These are phyloP conservation scores for Claviceps sorghi DNA, from an alignment of 2,329 filamentous ascomycete species.

Conservation along the genomic window DNA sequence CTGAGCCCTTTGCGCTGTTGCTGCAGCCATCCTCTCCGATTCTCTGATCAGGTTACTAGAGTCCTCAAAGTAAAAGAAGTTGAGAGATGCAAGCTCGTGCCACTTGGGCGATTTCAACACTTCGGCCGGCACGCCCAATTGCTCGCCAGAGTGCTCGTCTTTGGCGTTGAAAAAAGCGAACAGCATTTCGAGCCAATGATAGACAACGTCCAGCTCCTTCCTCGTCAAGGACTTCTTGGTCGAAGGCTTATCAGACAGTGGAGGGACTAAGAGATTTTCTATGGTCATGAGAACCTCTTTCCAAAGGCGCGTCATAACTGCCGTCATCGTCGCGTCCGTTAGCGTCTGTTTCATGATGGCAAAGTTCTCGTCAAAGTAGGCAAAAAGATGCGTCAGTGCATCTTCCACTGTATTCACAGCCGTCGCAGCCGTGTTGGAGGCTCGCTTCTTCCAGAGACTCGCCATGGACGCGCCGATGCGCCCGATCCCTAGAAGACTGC, in stretches of 20 bases:
- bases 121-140: slow-evolving; percentile 76
- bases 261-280: slow-evolving; percentile 79
- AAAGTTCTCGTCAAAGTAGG: slow-evolving; percentile 97
- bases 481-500: slow-evolving; percentile 54
- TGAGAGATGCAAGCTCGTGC: slow-evolving; percentile 87
- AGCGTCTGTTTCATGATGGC: slow-evolving; percentile 96
- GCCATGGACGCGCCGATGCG: slow-evolving; percentile 59
- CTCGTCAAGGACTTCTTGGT: slow-evolving; percentile 69
- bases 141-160: slow-evolving; percentile 67
- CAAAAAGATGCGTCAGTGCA: slow-evolving; percentile 70
- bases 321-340: slow-evolving; percentile 90
- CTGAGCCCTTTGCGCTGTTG: slow-evolving; percentile 61
- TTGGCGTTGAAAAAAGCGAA: slow-evolving; percentile 91
- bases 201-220: slow-evolving; percentile 87
- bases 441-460: slow-evolving; percentile 49
- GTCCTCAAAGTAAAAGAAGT: slow-evolving; percentile 96
- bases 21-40: slow-evolving; percentile 90
- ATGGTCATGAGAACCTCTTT: slow-evolving; percentile 92
- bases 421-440: slow-evolving; percentile 39
- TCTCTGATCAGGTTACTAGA: slow-evolving; percentile 85
- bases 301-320: slow-evolving; percentile 96
- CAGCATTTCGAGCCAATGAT: slow-evolving; percentile 81
- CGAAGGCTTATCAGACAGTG: slow-evolving; percentile 86
- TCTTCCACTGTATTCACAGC: slow-evolving; percentile 63
- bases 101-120: slow-evolving; percentile 95